phyloP scores from a whole-genome alignment of 2,329 filamentous ascomycete species.

The Dryadomyces quercivorus region DNA sequence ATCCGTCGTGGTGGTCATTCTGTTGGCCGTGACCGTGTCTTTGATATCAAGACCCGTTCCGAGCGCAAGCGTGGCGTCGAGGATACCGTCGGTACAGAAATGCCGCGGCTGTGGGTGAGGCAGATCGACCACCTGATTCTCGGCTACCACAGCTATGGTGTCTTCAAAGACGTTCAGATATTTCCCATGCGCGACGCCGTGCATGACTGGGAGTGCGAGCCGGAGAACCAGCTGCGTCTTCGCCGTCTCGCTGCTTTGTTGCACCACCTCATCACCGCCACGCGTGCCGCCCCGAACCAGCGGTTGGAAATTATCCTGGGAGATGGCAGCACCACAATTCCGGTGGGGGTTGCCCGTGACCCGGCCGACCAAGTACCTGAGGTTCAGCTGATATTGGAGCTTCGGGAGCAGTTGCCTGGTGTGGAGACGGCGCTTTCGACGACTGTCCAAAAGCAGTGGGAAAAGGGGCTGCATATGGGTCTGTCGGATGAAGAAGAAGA shows the following conservation, averaged over 20 bases:
- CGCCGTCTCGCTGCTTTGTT: conserved; percentile 19
- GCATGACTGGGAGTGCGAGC: conserved; percentile 21
- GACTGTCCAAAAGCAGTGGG: conserved; percentile 1
- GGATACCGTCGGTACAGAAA: conserved; percentile 21
- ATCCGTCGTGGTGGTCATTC: conserved; percentile 14
- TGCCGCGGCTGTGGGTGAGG: conserved; percentile 29
- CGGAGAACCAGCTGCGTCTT: conserved; percentile 17
- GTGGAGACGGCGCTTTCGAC: conserved; percentile 15
- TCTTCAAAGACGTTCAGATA: conserved; percentile 24
- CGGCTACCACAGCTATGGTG: conserved; percentile 25
- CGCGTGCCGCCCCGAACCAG: not conserved
- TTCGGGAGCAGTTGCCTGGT: conserved; percentile 14
- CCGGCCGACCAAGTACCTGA: not conserved
- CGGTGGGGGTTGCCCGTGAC: not conserved
- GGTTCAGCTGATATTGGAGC: conserved; percentile 11
- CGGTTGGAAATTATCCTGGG: not conserved
- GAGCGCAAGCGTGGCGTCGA: conserved; percentile 11
- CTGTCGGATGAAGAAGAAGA: too few species aligned
- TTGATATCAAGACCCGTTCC: conserved; percentile 33
- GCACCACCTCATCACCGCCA: conserved; percentile 11
- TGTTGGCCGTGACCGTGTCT: conserved; percentile 21
- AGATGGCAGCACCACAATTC: too few species aligned
- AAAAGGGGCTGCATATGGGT: not conserved
- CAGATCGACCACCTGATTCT: conserved; percentile 27
- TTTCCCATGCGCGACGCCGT: conserved; percentile 19